A percentile compares a stretch with the other conserved stretches of the same genome.
Conservation (phyloP, 805 yeast genomes). For the Ogataea glucozyma region DNA sequence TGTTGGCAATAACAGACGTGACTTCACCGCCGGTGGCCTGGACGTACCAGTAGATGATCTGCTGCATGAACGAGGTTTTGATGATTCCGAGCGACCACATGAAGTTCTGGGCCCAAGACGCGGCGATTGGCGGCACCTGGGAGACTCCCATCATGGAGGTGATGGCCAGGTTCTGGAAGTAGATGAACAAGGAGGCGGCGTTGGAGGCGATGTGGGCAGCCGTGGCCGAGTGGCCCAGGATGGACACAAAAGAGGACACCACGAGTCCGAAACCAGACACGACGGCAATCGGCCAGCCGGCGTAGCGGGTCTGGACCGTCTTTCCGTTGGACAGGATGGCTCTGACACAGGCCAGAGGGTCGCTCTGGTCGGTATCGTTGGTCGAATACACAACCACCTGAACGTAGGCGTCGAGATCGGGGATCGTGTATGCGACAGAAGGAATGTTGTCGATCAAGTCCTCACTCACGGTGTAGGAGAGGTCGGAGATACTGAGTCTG, state of each 20-base stretch:
- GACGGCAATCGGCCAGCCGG: slow-evolving; percentile 95
- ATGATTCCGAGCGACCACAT: slow-evolving; percentile 96
- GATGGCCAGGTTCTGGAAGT: slow-evolving; percentile 91
- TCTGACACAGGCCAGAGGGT: slow-evolving; percentile 85
- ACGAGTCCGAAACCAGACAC: slow-evolving; percentile 84
- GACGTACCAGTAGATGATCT: slow-evolving; percentile 88
- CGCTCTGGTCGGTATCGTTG: slow-evolving; percentile 41
- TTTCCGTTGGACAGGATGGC: slow-evolving; percentile 85
- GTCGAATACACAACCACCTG: slow-evolving; percentile 62
- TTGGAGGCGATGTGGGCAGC: slow-evolving; percentile 98
- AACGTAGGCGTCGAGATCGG: slow-evolving; percentile 93
- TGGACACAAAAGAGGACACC: slow-evolving; percentile 83
- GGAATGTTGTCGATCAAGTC: slow-evolving; percentile 61
- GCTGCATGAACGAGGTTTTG: slow-evolving; percentile 71
- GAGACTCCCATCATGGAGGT: slow-evolving; percentile 95
- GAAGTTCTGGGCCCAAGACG: slow-evolving; percentile 97
- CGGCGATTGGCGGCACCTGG: slow-evolving; percentile 92
- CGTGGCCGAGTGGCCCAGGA: slow-evolving; percentile 85
- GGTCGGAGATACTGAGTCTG: slow-evolving; percentile 63
- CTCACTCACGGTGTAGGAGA: slow-evolving; percentile 42
- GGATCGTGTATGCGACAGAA: slow-evolving; percentile 81
- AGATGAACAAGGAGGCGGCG: slow-evolving; percentile 86
- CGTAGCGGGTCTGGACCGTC: slow-evolving; percentile 90
- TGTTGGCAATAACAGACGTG: slow-evolving; percentile 68
- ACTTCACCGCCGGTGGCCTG: slow-evolving; percentile 92